phyloP scores from a whole-genome alignment of 768 basidiomycete genomes.

The Mycena vulgaris region DNA sequence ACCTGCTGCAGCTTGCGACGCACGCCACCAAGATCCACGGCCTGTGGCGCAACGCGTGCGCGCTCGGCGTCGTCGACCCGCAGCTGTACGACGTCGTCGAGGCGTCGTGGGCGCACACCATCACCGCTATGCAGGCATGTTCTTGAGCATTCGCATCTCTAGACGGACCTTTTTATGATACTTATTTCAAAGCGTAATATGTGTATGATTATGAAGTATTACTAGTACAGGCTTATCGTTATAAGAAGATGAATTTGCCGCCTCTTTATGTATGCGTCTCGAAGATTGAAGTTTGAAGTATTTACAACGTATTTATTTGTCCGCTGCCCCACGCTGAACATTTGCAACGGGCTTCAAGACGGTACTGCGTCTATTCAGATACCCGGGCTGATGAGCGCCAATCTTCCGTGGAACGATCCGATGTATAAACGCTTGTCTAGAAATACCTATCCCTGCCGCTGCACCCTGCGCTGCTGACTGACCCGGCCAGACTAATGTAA shows the following conservation, averaged over 20 bases:
- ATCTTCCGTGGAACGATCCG: no score
- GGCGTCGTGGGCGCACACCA: conserved; percentile 63
- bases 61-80: conserved; percentile 65
- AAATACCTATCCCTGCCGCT: no score
- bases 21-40: conserved; percentile 49
- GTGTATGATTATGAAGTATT: conserved; percentile 18
- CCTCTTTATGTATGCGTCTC: not conserved
- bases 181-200: conserved; percentile 10
- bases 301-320: no score
- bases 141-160: not conserved
- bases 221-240: not conserved
- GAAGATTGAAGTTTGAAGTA: no score
- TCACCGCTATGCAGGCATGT: conserved; percentile 54
- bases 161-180: conserved; percentile 13
- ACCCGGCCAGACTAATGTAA: no score
- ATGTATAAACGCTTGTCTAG: no score
- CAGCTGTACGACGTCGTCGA: conserved; percentile 65
- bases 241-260: not conserved
- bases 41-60: conserved; percentile 66
- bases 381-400: no score
- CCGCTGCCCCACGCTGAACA: no score
- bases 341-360: no score
- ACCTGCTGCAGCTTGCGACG: conserved; percentile 30
- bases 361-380: no score
- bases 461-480: no score